Percentiles rank a stretch among this genome's conserved stretches.
These are phyloP conservation scores for Ramularia collo-cygni DNA, from an alignment of 2,329 filamentous ascomycete species.

Conservation along the genomic window DNA sequence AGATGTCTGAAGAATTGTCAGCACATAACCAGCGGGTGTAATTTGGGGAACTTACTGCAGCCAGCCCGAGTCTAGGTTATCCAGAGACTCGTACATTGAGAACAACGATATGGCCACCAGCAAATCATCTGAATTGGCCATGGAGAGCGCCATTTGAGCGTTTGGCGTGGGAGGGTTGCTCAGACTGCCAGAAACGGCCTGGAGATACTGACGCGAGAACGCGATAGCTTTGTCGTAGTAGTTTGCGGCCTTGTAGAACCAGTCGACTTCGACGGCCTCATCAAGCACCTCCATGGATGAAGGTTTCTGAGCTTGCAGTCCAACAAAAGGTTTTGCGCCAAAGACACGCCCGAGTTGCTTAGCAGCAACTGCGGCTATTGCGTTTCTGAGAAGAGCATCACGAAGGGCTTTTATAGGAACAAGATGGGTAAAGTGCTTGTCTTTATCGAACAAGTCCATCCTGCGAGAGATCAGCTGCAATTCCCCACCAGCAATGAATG, in stretches of 20 bases:
- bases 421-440: slow-evolving; percentile 54
- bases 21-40: not conserved
- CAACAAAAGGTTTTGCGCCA: slow-evolving; percentile 44
- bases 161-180: slow-evolving; percentile 19
- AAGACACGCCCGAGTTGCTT: slow-evolving; percentile 54
- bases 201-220: slow-evolving; percentile 44
- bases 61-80: slow-evolving; percentile 57
- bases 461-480: no score
- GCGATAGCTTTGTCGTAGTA: slow-evolving; percentile 48
- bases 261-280: slow-evolving; percentile 44
- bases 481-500: not conserved
- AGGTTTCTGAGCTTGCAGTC: slow-evolving; percentile 42
- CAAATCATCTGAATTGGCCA: slow-evolving; percentile 50
- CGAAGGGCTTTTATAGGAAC: slow-evolving; percentile 51
- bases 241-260: slow-evolving; percentile 54
- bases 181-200: slow-evolving; percentile 25
- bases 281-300: slow-evolving; percentile 49
- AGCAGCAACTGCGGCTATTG: slow-evolving; percentile 55
- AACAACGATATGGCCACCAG: slow-evolving; percentile 59
- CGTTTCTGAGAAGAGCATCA: slow-evolving; percentile 46
- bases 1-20: slow-evolving; percentile 46
- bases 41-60: slow-evolving; percentile 18
- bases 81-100: slow-evolving; percentile 59
- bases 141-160: slow-evolving; percentile 18
- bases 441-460: slow-evolving; percentile 51